Conservation (phyloP, 805 yeast genomes). For the Priceomyces medius region DNA sequence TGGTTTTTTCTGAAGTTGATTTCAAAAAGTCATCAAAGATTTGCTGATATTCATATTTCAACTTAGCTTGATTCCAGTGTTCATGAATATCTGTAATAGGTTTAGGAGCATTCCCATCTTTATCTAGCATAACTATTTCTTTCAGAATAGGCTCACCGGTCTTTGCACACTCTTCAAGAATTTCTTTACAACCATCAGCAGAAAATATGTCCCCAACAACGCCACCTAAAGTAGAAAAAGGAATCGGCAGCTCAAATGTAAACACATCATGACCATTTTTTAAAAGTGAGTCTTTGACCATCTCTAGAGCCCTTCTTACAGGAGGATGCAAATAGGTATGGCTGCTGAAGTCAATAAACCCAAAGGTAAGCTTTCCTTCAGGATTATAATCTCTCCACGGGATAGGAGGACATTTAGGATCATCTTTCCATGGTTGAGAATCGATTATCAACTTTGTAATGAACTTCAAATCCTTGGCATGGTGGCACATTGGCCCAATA, state of each 20-base stretch:
- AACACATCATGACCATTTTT: conserved; percentile 54
- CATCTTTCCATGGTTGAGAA: conserved; percentile 46
- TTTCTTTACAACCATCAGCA: conserved; percentile 5
- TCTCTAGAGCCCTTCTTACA: conserved; percentile 44
- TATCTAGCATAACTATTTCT: background rate
- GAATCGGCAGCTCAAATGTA: conserved; percentile 17
- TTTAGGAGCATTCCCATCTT: conserved; percentile 2
- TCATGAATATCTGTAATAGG: conserved; percentile 11
- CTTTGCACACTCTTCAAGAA: conserved; percentile 1
- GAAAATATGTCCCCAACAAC: background rate
- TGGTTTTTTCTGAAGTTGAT: conserved; percentile 18
- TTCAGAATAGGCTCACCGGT: conserved; percentile 3
- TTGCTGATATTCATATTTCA: conserved; percentile 7
- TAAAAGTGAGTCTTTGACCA: conserved; percentile 22
- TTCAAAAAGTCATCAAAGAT: conserved; percentile 6
- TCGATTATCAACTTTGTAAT: conserved; percentile 38
- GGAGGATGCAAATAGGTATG: conserved; percentile 39
- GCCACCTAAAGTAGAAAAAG: conserved; percentile 10
- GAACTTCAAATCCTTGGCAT: conserved; percentile 38
- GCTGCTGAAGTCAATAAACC: conserved; percentile 2
- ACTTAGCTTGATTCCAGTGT: background rate
- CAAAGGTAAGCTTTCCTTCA: conserved; percentile 9
- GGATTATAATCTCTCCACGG: conserved; percentile 43
- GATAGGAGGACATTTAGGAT: conserved; percentile 51
- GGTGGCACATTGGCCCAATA: conserved; percentile 47